Base-by-base conservation (phyloP, 805 yeast species). In the Sungouiella blattae region DNA sequence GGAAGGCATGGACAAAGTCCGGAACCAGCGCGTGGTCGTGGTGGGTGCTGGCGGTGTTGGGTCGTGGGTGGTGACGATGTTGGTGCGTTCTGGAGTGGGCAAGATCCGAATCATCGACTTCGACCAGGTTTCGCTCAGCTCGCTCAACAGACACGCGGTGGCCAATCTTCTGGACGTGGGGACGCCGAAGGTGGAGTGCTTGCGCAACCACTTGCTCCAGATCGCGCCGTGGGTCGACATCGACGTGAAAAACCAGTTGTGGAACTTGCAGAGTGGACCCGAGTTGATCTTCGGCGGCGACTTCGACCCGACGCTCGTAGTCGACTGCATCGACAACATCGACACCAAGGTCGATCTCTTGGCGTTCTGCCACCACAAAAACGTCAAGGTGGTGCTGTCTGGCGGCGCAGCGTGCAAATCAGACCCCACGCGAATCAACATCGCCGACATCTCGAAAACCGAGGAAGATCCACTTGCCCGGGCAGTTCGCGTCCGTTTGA, bases 1-100 rank as follows among this genome's bases (percentile, higher is more conserved):
- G 33, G 84, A 81, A 14, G 98, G 96, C 1, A 80, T 88, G 77
- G 58, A 62, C 13, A 77, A 77, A 40, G 75, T 93, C 12, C 77
- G 96, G 36, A 61, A 70, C 9, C 82, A 87, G 52, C 72, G 76
- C 37, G 75, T 89, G 2, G 84, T 87, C 2, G 84, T 91, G 11
- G 80, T 78, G 20, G 98, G 99, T 20, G 93, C 91, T 12, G 99
- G 99, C 39, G 99, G 99, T 39, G 99, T 93, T 26, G 99, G 99
- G 2, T 89, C 97, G 0, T 89, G 96, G 91, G 95, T 83, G 16
- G 81, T 84, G 9, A 83, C 95, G 8, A 87, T 94, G 84, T 71
- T 93, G 37, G 83, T 85, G 2, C 78, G 99, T 51, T 85, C 95
- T 12, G 99, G 99, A 11, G 81, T 89, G 26, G 81, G 83, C 14